These are phyloP conservation scores for Penicillium maclennaniae DNA, from an alignment of 495 filamentous ascomycete species.

Conservation along the genomic window DNA sequence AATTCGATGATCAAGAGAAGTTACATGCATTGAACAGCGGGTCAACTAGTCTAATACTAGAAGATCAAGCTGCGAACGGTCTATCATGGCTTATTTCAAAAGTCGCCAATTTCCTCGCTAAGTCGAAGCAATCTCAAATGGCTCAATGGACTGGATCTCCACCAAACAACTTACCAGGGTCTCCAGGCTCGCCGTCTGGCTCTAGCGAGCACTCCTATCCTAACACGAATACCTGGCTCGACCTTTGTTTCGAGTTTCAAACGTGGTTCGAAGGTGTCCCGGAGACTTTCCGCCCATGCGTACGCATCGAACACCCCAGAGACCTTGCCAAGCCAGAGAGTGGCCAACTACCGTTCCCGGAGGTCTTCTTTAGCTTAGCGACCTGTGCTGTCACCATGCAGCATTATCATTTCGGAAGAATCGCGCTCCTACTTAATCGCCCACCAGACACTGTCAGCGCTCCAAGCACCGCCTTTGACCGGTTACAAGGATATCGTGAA, in stretches of 20 bases:
- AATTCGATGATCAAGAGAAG: slow-evolving; percentile 28
- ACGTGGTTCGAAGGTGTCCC: slow-evolving; percentile 42
- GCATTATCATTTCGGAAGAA: slow-evolving; percentile 41
- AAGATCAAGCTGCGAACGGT: slow-evolving; percentile 36
- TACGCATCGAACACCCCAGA: slow-evolving; percentile 35
- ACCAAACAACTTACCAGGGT: slow-evolving; percentile 9
- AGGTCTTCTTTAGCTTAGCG: slow-evolving; percentile 33
- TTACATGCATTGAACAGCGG: slow-evolving; percentile 6
- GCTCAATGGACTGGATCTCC: slow-evolving; percentile 32
- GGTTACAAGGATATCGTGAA: slow-evolving; percentile 39
- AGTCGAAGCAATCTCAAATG: slow-evolving; percentile 33
- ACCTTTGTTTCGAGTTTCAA: slow-evolving; percentile 37
- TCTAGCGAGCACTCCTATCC: slow-evolving; percentile 8
- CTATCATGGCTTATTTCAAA: slow-evolving; percentile 37
- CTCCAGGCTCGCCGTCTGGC: slow-evolving; percentile 1
- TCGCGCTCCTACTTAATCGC: slow-evolving; percentile 37
- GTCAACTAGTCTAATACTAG: slow-evolving; percentile 12
- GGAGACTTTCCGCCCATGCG: slow-evolving; percentile 39
- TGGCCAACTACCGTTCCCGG: slow-evolving; percentile 34
- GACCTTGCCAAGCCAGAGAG: slow-evolving; percentile 25
- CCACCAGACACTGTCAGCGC: slow-evolving; percentile 33
- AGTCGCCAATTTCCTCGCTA: slow-evolving; percentile 38
- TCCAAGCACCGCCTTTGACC: slow-evolving; percentile 39
- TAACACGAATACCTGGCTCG: slow-evolving; percentile 34
- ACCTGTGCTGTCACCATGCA: slow-evolving; percentile 39